A percentile compares a stretch with the other conserved stretches of the same genome.
phyloP scores from a whole-genome alignment of 257 asterid species.

The Paulownia fortunei region DNA sequence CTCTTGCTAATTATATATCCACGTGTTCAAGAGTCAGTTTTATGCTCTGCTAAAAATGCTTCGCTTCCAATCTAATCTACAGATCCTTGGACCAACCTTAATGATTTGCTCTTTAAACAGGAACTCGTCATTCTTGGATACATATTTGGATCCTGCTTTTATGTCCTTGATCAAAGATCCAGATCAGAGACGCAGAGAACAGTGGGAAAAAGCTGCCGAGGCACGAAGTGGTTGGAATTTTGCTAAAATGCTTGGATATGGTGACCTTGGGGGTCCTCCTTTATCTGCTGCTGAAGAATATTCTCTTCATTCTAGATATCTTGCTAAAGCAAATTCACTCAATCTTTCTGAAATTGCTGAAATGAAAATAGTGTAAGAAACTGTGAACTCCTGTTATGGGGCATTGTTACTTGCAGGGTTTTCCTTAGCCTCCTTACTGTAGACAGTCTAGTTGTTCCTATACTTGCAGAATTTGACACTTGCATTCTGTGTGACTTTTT shows the following conservation, averaged over 20 bases:
- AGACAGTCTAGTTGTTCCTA: not conserved
- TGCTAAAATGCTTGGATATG: constrained; percentile 85
- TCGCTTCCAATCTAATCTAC: constrained; percentile 12
- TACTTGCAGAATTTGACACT: not conserved
- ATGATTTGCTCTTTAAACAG: constrained; percentile 43
- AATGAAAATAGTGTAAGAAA: constrained; percentile 91
- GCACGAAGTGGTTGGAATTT: constrained; percentile 75
- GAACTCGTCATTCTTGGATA: constrained; percentile 75
- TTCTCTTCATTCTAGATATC: constrained; percentile 94
- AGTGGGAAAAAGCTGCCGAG: constrained; percentile 89
- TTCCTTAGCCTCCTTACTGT: not conserved
- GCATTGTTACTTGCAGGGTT: constrained; percentile 11
- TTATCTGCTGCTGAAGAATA: constrained; percentile 92
- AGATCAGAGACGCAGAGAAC: constrained; percentile 84
- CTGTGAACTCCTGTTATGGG: constrained; percentile 21
- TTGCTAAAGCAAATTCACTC: constrained; percentile 88
- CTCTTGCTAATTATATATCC: constrained; percentile 19
- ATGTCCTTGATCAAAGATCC: constrained; percentile 94
- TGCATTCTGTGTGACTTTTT: not conserved
- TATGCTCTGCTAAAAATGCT: not conserved
- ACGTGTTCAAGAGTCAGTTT: constrained; percentile 12
- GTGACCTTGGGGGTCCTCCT: constrained; percentile 88
- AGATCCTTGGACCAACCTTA: not conserved
- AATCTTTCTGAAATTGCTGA: constrained; percentile 92
- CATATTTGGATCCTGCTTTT: constrained; percentile 92